A percentile compares a stretch with the other conserved stretches of the same genome.
Conservation (phyloP, 2,329 filamentous ascomycete genomes). For the Ophiostoma australiae region DNA sequence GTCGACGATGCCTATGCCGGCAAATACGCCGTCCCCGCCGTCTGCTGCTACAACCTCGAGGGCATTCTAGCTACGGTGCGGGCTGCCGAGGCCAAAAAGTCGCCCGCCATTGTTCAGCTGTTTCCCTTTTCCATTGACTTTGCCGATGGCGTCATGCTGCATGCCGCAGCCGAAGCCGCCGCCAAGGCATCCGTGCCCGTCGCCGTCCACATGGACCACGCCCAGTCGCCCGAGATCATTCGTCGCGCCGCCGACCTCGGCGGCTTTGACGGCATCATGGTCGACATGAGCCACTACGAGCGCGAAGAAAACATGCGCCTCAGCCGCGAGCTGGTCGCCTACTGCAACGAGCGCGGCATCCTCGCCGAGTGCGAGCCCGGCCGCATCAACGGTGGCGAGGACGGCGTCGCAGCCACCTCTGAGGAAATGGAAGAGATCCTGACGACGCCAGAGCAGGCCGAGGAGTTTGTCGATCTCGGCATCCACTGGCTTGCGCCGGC, state of each 20-base stretch:
- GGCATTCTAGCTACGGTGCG: slow-evolving; percentile 62
- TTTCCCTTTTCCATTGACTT: neutral
- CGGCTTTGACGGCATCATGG: slow-evolving; percentile 68
- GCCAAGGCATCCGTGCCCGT: slow-evolving; percentile 53
- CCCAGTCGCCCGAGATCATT: slow-evolving; percentile 56
- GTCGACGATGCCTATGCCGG: slow-evolving; percentile 20
- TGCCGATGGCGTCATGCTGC: slow-evolving; percentile 25
- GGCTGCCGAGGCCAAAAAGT: slow-evolving; percentile 62
- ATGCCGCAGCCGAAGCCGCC: slow-evolving; percentile 52
- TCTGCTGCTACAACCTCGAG: slow-evolving; percentile 62
- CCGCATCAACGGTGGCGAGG: slow-evolving; percentile 58
- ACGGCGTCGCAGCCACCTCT: slow-evolving; percentile 53
- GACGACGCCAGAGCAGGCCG: slow-evolving; percentile 56
- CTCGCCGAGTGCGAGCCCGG: slow-evolving; percentile 65
- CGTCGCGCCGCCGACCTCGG: slow-evolving; percentile 50
- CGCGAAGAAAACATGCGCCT: slow-evolving; percentile 63
- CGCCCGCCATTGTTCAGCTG: slow-evolving; percentile 50
- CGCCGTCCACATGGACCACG: slow-evolving; percentile 62
- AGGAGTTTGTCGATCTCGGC: slow-evolving; percentile 56
- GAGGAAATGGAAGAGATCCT: slow-evolving; percentile 40
- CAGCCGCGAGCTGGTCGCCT: slow-evolving; percentile 56
- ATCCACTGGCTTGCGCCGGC: slow-evolving; percentile 61
- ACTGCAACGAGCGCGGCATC: slow-evolving; percentile 59
- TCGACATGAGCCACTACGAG: slow-evolving; percentile 71
- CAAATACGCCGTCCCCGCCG: slow-evolving; percentile 20